Evolutionary conservation across 2,329 filamentous ascomycete species (phyloP).

Genomic region (Cordyceps pruinosa): DNA sequence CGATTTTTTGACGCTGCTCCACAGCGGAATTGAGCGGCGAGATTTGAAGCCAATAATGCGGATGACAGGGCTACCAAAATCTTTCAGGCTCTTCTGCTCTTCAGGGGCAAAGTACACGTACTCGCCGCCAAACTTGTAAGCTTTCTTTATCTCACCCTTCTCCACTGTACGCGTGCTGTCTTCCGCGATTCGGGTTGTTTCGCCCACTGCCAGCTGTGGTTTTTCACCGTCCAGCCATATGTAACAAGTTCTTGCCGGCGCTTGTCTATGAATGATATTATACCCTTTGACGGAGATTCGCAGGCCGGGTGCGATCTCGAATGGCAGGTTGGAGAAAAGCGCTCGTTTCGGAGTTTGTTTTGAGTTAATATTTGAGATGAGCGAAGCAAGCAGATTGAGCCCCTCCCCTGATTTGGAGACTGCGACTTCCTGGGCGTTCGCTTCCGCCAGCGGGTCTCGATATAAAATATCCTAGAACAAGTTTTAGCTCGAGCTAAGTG

Average conservation of each 20-base stretch:
- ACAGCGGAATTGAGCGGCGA: conserved; percentile 63
- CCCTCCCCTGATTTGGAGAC: conserved; percentile 66
- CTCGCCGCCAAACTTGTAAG: conserved; percentile 92
- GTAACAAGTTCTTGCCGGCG: conserved; percentile 74
- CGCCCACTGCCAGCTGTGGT: conserved; percentile 68
- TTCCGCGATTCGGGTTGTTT: conserved; percentile 68
- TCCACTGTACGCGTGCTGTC: conserved; percentile 72
- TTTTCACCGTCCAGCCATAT: conserved; percentile 84
- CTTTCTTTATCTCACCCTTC: conserved; percentile 77
- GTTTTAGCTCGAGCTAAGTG: neutral
- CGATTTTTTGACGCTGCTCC: conserved; percentile 80
- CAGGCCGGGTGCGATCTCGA: conserved; percentile 80
- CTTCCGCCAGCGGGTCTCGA: conserved; percentile 64
- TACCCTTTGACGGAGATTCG: conserved; percentile 91
- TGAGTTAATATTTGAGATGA: conserved; percentile 84
- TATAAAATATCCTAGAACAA: conserved; percentile 76
- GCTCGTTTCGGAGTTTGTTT: conserved; percentile 80
- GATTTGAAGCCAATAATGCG: conserved; percentile 94
- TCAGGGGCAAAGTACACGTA: conserved; percentile 80
- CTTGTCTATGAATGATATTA: conserved; percentile 78
- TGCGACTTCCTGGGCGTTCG: conserved; percentile 46
- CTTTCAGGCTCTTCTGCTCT: conserved; percentile 68
- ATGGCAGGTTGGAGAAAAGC: conserved; percentile 76
- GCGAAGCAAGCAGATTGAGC: conserved; percentile 67
- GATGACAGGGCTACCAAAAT: conserved; percentile 77